Percentiles rank a stretch among this genome's conserved stretches.
Evolutionary conservation across 164 flowering plant genomes (phyloP).

Genomic region (Akebia trifoliata): DNA sequence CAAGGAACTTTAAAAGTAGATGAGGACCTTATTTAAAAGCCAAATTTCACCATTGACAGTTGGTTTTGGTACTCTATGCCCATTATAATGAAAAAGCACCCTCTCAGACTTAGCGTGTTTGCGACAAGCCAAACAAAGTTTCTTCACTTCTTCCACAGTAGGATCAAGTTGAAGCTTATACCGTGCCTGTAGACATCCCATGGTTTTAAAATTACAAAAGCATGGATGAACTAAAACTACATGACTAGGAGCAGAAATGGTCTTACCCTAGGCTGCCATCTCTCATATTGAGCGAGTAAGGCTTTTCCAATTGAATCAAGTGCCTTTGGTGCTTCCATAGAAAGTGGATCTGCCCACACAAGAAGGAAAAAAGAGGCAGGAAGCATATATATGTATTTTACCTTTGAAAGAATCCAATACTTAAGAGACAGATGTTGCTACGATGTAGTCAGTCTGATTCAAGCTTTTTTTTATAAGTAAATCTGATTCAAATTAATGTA

Average conservation of each 20-base stretch:
- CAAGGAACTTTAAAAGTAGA: slow-evolving; percentile 1
- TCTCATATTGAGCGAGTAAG: slow-evolving; percentile 75
- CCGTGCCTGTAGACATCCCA: slow-evolving; percentile 52
- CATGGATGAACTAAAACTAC: slow-evolving; percentile 6
- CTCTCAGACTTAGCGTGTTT: slow-evolving; percentile 88
- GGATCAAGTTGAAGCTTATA: slow-evolving; percentile 88
- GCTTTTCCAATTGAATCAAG: slow-evolving; percentile 80
- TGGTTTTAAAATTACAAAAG: neutral
- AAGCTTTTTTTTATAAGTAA: too few species aligned
- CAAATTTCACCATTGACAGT: slow-evolving; percentile 96
- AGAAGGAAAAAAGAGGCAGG: neutral
- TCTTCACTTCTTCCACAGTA: slow-evolving; percentile 89
- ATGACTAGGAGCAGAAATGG: neutral
- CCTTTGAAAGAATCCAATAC: neutral
- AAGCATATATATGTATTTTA: slow-evolving; percentile 1
- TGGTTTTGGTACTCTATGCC: slow-evolving; percentile 98
- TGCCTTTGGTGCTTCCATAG: slow-evolving; percentile 91
- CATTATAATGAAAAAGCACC: slow-evolving; percentile 94
- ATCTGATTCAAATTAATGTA: too few species aligned
- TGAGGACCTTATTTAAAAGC: slow-evolving; percentile 83
- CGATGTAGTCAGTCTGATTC: too few species aligned
- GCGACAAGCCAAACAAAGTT: slow-evolving; percentile 84
- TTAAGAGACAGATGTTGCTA: too few species aligned
- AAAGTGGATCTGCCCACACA: slow-evolving; percentile 73
- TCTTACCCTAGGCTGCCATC: slow-evolving; percentile 95